Percentiles rank a stretch among this genome's conserved stretches.
Conservation (phyloP, 805 yeast species). For the Suhomyces prunicola region DNA sequence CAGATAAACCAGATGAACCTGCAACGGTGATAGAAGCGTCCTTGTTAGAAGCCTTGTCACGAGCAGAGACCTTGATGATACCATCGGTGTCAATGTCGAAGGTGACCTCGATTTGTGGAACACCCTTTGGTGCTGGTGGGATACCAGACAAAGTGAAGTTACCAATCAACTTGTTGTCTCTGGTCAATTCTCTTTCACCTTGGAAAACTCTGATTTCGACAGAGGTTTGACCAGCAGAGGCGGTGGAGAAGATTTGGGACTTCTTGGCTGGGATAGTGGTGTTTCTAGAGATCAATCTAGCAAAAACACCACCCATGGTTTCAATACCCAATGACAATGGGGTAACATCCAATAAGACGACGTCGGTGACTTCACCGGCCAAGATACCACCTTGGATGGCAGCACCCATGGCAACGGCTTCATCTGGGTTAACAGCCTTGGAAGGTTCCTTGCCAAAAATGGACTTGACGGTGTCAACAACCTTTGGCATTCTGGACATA, state of each 20-base stretch:
- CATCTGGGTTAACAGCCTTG: slow-evolving; percentile 92
- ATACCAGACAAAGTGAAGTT: slow-evolving; percentile 94
- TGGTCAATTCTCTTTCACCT: slow-evolving; percentile 97
- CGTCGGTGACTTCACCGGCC: slow-evolving; percentile 93
- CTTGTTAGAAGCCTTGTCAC: slow-evolving; percentile 90
- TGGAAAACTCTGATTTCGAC: slow-evolving; percentile 89
- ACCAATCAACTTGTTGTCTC: slow-evolving; percentile 96
- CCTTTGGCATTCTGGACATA: slow-evolving; percentile 92
- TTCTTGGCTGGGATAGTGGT: slow-evolving; percentile 96
- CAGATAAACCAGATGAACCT: slow-evolving; percentile 91
- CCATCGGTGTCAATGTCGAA: slow-evolving; percentile 98
- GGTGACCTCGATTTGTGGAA: slow-evolving; percentile 90
- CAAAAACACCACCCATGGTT: slow-evolving; percentile 97
- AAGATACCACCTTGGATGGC: slow-evolving; percentile 97
- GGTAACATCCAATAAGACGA: slow-evolving; percentile 82
- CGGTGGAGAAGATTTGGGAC: slow-evolving; percentile 72
- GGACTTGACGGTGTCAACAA: slow-evolving; percentile 67
- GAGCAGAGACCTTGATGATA: slow-evolving; percentile 91
- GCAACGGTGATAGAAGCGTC: slow-evolving; percentile 95
- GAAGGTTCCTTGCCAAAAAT: slow-evolving; percentile 82
- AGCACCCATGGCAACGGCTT: slow-evolving; percentile 94
- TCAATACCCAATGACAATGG: slow-evolving; percentile 93
- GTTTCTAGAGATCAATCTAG: slow-evolving; percentile 86
- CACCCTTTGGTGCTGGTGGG: slow-evolving; percentile 95
- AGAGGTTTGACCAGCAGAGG: slow-evolving; percentile 32